A percentile compares a stretch with the other conserved stretches of the same genome.
Evolutionary conservation across 2,329 filamentous ascomycete species (phyloP).

Genomic region (Hypoxylon sp.): DNA sequence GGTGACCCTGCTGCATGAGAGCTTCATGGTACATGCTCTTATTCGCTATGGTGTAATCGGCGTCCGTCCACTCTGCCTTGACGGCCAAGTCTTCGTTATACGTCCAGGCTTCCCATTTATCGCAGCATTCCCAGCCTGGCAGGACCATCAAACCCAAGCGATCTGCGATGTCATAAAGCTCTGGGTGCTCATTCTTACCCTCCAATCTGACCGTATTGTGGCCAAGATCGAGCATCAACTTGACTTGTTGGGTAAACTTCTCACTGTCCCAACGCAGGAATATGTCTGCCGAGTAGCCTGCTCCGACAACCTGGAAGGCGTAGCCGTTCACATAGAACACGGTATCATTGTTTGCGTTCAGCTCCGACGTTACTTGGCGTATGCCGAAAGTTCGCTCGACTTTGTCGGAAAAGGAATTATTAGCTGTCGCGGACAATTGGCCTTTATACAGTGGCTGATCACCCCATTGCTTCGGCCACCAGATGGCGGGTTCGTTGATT

Average conservation of each 20-base stretch:
- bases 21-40: slow-evolving; percentile 71
- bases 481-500: slow-evolving; percentile 63
- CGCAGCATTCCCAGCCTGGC: slow-evolving; percentile 75
- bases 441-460: slow-evolving; percentile 64
- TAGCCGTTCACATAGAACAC: slow-evolving; percentile 68
- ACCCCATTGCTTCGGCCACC: slow-evolving; percentile 74
- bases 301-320: slow-evolving; percentile 71
- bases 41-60: slow-evolving; percentile 68
- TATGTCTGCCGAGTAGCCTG: slow-evolving; percentile 71
- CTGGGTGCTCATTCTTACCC: slow-evolving; percentile 73
- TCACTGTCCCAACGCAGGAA: slow-evolving; percentile 69
- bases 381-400: slow-evolving; percentile 63
- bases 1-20: slow-evolving; percentile 70
- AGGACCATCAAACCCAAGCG: slow-evolving; percentile 72
- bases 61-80: slow-evolving; percentile 61
- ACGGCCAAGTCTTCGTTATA: slow-evolving; percentile 68
- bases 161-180: slow-evolving; percentile 71
- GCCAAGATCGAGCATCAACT: slow-evolving; percentile 70
- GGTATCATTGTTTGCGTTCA: slow-evolving; percentile 68
- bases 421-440: slow-evolving; percentile 49
- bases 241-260: slow-evolving; percentile 63
- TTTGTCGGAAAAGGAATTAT: slow-evolving; percentile 52
- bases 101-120: slow-evolving; percentile 75
- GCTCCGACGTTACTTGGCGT: slow-evolving; percentile 63
- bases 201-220: slow-evolving; percentile 74